Base-by-base conservation (phyloP, 2,329 filamentous ascomycete genomes). In the Colletotrichum liriopes region DNA sequence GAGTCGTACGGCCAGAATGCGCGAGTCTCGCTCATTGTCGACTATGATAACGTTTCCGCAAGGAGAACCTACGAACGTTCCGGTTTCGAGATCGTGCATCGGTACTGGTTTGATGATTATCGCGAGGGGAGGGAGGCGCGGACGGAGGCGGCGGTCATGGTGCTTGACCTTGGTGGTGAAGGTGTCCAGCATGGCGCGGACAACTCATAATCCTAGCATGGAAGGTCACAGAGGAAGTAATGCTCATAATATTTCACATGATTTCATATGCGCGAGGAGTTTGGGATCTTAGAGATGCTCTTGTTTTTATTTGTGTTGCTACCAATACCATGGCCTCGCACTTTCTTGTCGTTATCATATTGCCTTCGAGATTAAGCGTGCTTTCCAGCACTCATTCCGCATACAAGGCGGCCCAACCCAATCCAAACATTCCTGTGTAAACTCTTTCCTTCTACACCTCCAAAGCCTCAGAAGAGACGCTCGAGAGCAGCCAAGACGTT, bases 91-190 rank as follows among this genome's bases (percentile, higher is more conserved):
- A 16, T 64, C 1, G 61, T 66, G n/a, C 49, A 69, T 37, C 69
- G 72, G 26, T 74, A 74, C 23, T 72, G 64, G 60, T 72, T 72
- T n/a, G 39, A 72, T 20, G 69, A 72, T 43, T 51, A 52, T 9
- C 59, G 72, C 12, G 49, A 47, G 18, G 69, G 72, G 3, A 32
- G 64, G 23, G 47, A 26, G 14, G 12, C 35, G n/a, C 39, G 41
- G 35, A 74, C 72, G 0, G 69, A 74, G 60, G 72, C 68, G 49
- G 72, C 59, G 6, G 65, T 74, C 1, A 74, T 74, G 69, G 8
- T 35, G 55, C 16, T 69, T 47, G 65, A 69, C 11, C 26, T 61
- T 11, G 35, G 35, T 6, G 18, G 20, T 1, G 18, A 55, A 35
- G 52, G 9, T 55, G 3, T 5, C 18, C 2, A 23, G 32, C 12